Evolutionary conservation across 805 yeast genomes (phyloP).

Genomic region (Starmerella apis): DNA sequence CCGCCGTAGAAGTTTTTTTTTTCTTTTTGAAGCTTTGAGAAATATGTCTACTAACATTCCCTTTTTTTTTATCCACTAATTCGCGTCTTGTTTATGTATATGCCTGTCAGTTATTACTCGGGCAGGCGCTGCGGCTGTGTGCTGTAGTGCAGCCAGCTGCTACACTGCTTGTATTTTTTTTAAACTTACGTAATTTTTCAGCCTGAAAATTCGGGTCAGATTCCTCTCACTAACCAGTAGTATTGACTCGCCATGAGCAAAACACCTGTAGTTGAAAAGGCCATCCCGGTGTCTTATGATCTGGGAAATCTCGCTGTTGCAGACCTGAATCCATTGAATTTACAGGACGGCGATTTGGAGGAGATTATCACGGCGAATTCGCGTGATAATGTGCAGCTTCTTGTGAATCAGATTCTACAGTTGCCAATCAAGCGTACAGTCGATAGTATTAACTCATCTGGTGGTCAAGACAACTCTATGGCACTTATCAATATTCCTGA

Average conservation of each 20-base stretch:
- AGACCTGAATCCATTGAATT: slow-evolving; percentile 78
- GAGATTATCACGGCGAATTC: slow-evolving; percentile 52
- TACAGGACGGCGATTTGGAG: slow-evolving; percentile 39
- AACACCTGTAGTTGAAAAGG: slow-evolving; percentile 55
- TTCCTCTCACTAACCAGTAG: neutral
- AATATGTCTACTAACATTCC: no score
- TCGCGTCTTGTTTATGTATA: neutral
- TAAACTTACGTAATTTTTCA: slow-evolving; percentile 1
- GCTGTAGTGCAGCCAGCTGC: no score
- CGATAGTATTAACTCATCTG: slow-evolving; percentile 50
- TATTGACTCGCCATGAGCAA: slow-evolving; percentile 6
- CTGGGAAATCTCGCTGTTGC: slow-evolving; percentile 84
- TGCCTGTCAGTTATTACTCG: no score
- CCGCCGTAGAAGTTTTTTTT: no score
- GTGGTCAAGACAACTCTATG: slow-evolving; percentile 57
- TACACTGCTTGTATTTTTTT: no score
- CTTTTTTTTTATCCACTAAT: neutral
- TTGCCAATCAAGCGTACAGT: slow-evolving; percentile 83
- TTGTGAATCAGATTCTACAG: slow-evolving; percentile 81
- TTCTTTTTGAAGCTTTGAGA: no score
- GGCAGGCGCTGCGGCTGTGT: no score
- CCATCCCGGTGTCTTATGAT: slow-evolving; percentile 80
- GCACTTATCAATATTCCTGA: slow-evolving; percentile 78
- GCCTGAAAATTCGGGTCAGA: neutral
- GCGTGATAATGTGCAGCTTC: slow-evolving; percentile 85